phyloP scores from a whole-genome alignment of 345 rosid genomes.

The Salix exigua region DNA sequence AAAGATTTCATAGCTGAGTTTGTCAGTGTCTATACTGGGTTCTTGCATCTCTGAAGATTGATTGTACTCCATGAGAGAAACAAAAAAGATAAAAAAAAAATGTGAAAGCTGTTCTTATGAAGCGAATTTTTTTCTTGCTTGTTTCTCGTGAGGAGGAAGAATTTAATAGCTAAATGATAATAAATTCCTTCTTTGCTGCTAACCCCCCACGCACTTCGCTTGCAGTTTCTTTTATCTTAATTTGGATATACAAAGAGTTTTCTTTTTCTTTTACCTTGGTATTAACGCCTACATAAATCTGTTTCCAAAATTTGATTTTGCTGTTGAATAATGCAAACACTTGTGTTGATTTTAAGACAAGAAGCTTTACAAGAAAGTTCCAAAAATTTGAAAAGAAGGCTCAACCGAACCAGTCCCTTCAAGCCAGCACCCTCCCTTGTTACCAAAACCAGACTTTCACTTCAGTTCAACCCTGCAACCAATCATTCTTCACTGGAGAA shows the following conservation, averaged over 20 bases:
- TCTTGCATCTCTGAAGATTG: conserved; percentile 65
- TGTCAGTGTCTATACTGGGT: conserved; percentile 93
- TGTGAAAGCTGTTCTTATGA: background rate
- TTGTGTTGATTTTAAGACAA: background rate
- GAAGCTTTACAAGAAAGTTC: background rate
- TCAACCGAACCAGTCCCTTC: background rate
- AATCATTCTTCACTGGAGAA: conserved; percentile 16
- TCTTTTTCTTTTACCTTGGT: background rate
- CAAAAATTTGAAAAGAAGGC: background rate
- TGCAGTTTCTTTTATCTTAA: background rate
- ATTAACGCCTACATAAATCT: conserved; percentile 1
- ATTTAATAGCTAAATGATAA: background rate
- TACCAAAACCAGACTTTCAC: conserved; percentile 9
- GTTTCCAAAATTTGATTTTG: background rate
- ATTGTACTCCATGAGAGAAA: conserved; percentile 31
- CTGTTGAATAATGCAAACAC: background rate
- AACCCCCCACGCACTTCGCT: background rate
- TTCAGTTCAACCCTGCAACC: conserved; percentile 11
- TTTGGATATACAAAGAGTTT: background rate
- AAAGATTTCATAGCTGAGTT: conserved; percentile 95
- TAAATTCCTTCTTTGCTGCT: background rate
- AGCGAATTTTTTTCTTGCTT: background rate
- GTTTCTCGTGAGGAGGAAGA: background rate
- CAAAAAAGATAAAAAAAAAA: background rate
- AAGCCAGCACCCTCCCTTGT: background rate